Base-by-base conservation (phyloP, 2,329 filamentous ascomycete species). In the Sporothrix sp. region DNA sequence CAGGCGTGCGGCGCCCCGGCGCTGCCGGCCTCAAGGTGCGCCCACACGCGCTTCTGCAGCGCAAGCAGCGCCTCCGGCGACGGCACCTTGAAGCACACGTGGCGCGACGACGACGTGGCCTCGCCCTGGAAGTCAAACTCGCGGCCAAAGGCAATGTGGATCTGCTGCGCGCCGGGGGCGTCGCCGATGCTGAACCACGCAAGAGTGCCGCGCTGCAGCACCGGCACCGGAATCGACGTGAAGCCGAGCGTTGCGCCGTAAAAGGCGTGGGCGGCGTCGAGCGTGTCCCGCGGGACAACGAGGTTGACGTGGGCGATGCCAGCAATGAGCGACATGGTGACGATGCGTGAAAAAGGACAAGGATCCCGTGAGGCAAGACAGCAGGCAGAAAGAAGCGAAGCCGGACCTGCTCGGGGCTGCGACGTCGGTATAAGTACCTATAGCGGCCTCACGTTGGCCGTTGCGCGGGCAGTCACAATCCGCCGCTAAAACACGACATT, bases 151-250 rank as follows among this genome's bases (percentile, higher is more conserved):
- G 73, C 72, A 45, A 81, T 63, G 58, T 81, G 77, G 13, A 82
- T 67, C 63, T 81, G 76, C 59, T 81, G 77, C 2, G 71, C 70
- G 7, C 23, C 21, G 8, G 33, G 21, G 23, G 9, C 18, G 32
- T 68, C 68, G 13, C 69, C 75, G 50, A 82, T 74, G 58, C 82
- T 75, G 65, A 82, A 80, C 78, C 79, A 83, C 8, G 73, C 70
- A 1, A 82, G 64, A 1, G 64, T 69, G 13, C 68, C 71, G 47
- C 65, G 68, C 57, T 81, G 76, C 1, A 72, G 59, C 3, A 64
- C 63, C 0, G 79, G 79, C 0, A 82, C 79, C 1, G 73, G 61
- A 4, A 72, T 67, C 2, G 72, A 62, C 4, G 64, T 71, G 5
- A 84, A 68, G 11, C 76, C 78, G 1, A 83, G 68, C 0, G 78